Base-by-base conservation (phyloP, 2,329 filamentous ascomycete species). In the Botrytis deweyae region DNA sequence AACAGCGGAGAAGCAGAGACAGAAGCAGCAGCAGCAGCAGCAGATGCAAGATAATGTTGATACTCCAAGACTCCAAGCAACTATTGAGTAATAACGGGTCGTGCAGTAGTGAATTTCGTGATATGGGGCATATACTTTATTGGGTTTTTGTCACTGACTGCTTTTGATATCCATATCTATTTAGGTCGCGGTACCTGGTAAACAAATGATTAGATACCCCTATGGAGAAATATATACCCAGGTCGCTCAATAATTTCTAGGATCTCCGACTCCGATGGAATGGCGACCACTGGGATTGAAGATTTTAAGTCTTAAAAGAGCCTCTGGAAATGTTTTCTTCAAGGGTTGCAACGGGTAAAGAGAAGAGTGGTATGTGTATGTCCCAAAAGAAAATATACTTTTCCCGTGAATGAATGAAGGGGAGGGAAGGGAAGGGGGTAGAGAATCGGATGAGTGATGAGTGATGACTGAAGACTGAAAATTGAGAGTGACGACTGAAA, bases 61-160 rank as follows among this genome's bases (percentile, higher is more conserved):
- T 44, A 6, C 8, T 18, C 14, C 25, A 6, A 40, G n/a, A 42
- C 25, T 55, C 52, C 8, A 55, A 29, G 52, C 52, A 40, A 38
- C 25, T 42, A 64, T 44, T 44, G 62, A 44, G 62, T 44, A 64
- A 42, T 29, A 29, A 33, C 58, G 38, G 38, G n/a, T 44, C 62
- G 40, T 64, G 40, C 62, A 64, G 62, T 64, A 64, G 40, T 64
- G n/a, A 64, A 58, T 18, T 58, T 58, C n/a, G n/a, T 18, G 62
- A 64, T 64, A 64, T 64, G 38, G 62, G 38, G 62, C 38, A 42
- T 44, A 64, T 64, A 20, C 38, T 64, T 64, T 29, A 64, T 64
- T 64, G 62, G 62, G 38, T 20, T 44, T 29, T 44, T 64, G 25
- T 64, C 62, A 64, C 62, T 64, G n/a, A 8, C 33, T 64, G 40